Base-by-base conservation (phyloP, 129 eudicot genomes). In the Artemisia annua region DNA sequence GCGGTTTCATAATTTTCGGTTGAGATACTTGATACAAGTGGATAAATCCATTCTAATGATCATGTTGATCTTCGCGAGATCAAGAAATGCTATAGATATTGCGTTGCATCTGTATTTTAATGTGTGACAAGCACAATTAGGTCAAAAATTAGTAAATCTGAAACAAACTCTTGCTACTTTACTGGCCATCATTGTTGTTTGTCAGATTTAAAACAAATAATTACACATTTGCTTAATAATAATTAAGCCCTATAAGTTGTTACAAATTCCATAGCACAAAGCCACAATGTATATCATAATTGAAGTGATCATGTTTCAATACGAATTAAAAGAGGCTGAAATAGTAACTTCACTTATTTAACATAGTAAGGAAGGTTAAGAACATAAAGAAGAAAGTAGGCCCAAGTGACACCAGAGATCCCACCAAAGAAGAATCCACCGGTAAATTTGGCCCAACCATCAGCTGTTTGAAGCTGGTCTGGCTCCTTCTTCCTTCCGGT, bases 351-450 rank as follows among this genome's bases (percentile, higher is more conserved):
- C 39, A 53, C 79, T 69, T 84, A 95, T 76, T 90, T 95, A 43
- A 90, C 89, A 71, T 80, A 90, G 99, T 94, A 94, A 79, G 99
- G 99, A 74, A 94, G 94, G 79, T 94, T 75, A 55, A 94, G 88
- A 62, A 85, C 99, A 76, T 94, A 90, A 69, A 94, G 92, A 60
- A 94, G 89, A 80, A 94, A 94, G 74, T 81, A 95, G 18, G 99
- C 99, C 99, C 99, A 95, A 60, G 50, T 79, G 63, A 95, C 97
- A 49, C 99, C 99, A 48, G 99, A 95, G 64, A 90, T 80, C 24
- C 99, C 99, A 66, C 99, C 97, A 58, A 95, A 95, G 87, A 95
- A 95, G 87, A 95, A 95, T 26, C 99, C 99, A 6, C 99, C 99
- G n/a, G 86, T 86, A 71, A 95, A 95, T 80, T 91, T 95, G 63